phyloP scores from a whole-genome alignment of 306 rosid genomes.

The Rosa rugosa region DNA sequence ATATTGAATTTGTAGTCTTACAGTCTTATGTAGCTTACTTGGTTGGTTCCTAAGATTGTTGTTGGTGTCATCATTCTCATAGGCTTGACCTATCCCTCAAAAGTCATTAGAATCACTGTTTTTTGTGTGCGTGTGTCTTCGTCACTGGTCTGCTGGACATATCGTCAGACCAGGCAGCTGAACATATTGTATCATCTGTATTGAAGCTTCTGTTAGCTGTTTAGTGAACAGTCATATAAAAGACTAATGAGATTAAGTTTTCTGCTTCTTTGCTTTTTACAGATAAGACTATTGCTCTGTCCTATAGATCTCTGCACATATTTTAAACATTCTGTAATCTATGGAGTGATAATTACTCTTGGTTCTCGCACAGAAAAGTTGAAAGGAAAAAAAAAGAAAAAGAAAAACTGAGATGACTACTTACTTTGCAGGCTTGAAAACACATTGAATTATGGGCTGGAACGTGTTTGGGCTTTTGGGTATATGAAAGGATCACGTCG shows the following conservation, averaged over 20 bases:
- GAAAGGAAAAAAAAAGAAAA: background rate
- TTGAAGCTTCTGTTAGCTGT: background rate
- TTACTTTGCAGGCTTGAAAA: conserved; percentile 82
- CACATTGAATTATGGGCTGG: conserved; percentile 96
- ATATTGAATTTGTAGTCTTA: background rate
- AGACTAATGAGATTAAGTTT: background rate
- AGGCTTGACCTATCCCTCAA: background rate
- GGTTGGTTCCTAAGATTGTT: background rate
- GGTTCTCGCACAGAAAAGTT: background rate
- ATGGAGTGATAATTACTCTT: background rate
- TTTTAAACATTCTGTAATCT: background rate
- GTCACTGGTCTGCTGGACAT: background rate
- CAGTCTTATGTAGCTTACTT: background rate
- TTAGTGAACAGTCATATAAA: background rate
- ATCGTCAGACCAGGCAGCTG: background rate
- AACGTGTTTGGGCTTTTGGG: conserved; percentile 99
- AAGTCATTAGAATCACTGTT: background rate
- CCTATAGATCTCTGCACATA: background rate
- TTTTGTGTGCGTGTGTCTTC: background rate
- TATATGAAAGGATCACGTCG: conserved; percentile 91
- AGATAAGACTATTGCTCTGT: background rate
- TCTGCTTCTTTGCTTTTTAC: background rate
- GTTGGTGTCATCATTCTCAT: background rate
- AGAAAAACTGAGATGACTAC: background rate
- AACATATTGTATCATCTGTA: background rate